These are phyloP conservation scores for Picea mariana DNA, from an alignment of 83 land plant genomes.

Conservation along the genomic window DNA sequence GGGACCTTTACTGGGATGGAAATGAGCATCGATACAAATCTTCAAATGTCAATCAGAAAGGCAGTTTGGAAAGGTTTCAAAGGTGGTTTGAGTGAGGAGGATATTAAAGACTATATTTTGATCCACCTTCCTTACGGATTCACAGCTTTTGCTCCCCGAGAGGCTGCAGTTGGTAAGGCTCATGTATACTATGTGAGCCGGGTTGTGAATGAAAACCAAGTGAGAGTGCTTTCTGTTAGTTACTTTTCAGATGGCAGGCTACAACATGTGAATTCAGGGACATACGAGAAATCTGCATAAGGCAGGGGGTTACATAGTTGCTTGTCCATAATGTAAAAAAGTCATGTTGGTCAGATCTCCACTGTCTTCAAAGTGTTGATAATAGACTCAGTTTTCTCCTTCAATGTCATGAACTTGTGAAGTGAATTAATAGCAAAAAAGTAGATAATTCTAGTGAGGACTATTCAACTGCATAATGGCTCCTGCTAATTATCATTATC, in stretches of 20 bases:
- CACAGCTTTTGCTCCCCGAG: slow-evolving; percentile 31
- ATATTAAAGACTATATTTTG: slow-evolving; percentile 26
- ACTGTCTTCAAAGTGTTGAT: too few relatives aligned
- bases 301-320: background rate
- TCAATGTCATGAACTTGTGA: too few relatives aligned
- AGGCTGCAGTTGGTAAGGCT: slow-evolving; percentile 39
- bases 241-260: slow-evolving; percentile 46
- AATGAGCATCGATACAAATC: slow-evolving; percentile 28
- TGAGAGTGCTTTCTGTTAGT: slow-evolving; percentile 34
- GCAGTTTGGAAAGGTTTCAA: slow-evolving; percentile 48
- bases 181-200: slow-evolving; percentile 40
- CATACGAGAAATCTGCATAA: slow-evolving; percentile 30
- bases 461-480: too few relatives aligned
- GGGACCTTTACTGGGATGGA: slow-evolving; percentile 39
- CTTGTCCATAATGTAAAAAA: too few relatives aligned
- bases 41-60: slow-evolving; percentile 19
- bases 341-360: too few relatives aligned
- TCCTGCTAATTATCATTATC: too few relatives aligned
- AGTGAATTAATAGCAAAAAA: too few relatives aligned
- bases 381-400: too few relatives aligned
- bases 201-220: slow-evolving; percentile 34
- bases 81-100: slow-evolving; percentile 33
- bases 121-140: slow-evolving; percentile 39
- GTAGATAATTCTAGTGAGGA: too few relatives aligned
- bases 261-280: slow-evolving; percentile 36